A percentile compares a stretch with the other conserved stretches of the same genome.
Conservation (phyloP, 192 early-diverging fungal species). For the Chytriomyces sp. region DNA sequence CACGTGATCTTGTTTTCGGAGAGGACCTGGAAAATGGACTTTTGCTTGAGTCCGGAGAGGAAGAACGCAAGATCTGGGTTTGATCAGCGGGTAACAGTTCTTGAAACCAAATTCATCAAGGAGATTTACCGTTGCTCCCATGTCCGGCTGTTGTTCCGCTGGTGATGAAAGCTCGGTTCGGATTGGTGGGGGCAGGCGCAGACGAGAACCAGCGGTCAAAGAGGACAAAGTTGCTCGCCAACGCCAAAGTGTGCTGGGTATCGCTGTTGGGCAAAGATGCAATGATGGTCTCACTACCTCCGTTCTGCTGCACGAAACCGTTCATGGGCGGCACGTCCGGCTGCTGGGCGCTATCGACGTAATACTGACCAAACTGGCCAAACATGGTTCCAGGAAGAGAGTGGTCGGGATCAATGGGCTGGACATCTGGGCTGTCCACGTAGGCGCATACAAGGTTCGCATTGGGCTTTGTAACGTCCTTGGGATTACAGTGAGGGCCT, state of each 20-base stretch:
- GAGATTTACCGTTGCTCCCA: constrained; percentile 17
- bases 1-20: constrained; percentile 38
- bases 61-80: too few species aligned
- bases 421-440: background rate
- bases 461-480: background rate
- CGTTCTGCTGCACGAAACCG: constrained; percentile 1
- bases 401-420: constrained; percentile 3
- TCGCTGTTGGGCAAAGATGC: background rate
- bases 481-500: constrained; percentile 7
- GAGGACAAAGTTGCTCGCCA: constrained; percentile 15
- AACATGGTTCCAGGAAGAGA: background rate
- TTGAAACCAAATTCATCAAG: background rate
- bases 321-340: constrained; percentile 1
- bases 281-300: background rate
- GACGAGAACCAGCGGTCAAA: constrained; percentile 19
- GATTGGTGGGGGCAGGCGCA: constrained; percentile 20
- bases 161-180: constrained; percentile 10
- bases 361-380: background rate
- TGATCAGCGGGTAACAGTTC: background rate
- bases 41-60: background rate
- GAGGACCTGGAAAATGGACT: constrained; percentile 41
- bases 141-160: constrained; percentile 2
- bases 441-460: background rate
- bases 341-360: background rate
- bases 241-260: background rate